Percentiles rank a stretch among this genome's conserved stretches.
Evolutionary conservation across 306 rosid genomes (phyloP).

Genomic region (Elaeagnus macrophylla): DNA sequence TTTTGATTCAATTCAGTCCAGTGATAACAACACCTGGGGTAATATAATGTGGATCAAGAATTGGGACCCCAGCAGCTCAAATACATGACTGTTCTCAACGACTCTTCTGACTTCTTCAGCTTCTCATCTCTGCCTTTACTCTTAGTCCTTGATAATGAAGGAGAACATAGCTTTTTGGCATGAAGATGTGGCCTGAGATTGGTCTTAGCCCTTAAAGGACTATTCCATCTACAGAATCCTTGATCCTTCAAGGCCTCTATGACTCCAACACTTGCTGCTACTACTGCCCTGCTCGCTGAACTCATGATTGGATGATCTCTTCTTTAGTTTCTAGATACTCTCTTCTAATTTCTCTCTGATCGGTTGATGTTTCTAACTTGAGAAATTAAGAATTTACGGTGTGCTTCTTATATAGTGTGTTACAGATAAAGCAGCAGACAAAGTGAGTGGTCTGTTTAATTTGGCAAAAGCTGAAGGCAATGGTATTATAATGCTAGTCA

Average conservation of each 20-base stretch:
- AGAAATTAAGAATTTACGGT: too few species aligned
- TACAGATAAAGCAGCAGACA: too few species aligned
- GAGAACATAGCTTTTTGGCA: conserved; percentile 19
- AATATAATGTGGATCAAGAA: neutral
- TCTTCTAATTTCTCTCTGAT: too few species aligned
- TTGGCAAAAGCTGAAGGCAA: too few species aligned
- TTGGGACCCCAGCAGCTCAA: conserved; percentile 39
- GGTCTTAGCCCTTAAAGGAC: too few species aligned
- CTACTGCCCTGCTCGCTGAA: neutral
- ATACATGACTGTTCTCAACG: conserved; percentile 30
- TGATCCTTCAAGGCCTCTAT: conserved; percentile 33
- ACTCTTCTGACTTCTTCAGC: conserved; percentile 23
- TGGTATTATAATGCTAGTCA: too few species aligned
- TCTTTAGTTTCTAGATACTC: too few species aligned
- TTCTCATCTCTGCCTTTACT: neutral
- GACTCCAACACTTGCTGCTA: conserved; percentile 23
- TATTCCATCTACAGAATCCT: conserved; percentile 36
- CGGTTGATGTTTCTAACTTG: too few species aligned
- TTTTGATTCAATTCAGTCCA: too few species aligned
- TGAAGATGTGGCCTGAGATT: conserved; percentile 17
- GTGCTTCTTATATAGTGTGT: too few species aligned
- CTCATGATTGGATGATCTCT: neutral
- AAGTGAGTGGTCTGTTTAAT: too few species aligned
- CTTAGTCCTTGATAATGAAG: conserved; percentile 11
- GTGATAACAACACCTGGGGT: too few species aligned